Percentiles rank a stretch among this genome's conserved stretches.
These are phyloP conservation scores for Alloascoidea hylecoeti DNA, from an alignment of 805 yeast genomes.

Conservation along the genomic window DNA sequence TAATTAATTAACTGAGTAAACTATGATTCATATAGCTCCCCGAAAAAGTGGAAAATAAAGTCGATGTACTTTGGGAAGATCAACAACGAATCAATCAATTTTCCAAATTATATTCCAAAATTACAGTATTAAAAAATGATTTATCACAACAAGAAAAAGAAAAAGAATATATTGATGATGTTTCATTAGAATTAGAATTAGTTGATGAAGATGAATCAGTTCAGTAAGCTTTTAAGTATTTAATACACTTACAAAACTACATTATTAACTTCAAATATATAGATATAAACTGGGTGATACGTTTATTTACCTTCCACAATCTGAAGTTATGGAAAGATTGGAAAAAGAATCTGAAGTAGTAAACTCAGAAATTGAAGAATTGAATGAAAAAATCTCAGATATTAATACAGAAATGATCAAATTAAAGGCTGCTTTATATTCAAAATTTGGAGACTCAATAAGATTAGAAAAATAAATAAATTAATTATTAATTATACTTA, in stretches of 20 bases:
- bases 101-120: slow-evolving; percentile 64
- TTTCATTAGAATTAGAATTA: slow-evolving; percentile 72
- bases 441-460: slow-evolving; percentile 80
- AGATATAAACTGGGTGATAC: slow-evolving; percentile 66
- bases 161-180: slow-evolving; percentile 81
- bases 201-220: slow-evolving; percentile 41
- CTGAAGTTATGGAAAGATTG: slow-evolving; percentile 50
- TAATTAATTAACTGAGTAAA: background rate
- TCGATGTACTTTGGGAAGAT: slow-evolving; percentile 67
- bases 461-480: slow-evolving; percentile 50
- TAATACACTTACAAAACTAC: background rate
- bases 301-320: slow-evolving; percentile 57
- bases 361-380: slow-evolving; percentile 30
- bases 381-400: slow-evolving; percentile 32
- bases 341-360: slow-evolving; percentile 46
- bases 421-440: slow-evolving; percentile 66
- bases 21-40: background rate
- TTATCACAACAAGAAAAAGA: slow-evolving; percentile 42
- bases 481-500: slow-evolving; percentile 1
- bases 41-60: background rate
- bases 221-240: slow-evolving; percentile 7
- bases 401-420: slow-evolving; percentile 39
- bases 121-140: slow-evolving; percentile 39
- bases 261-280: background rate
- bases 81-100: slow-evolving; percentile 84